Evolutionary conservation across 2,329 filamentous ascomycete species (phyloP).

Genomic region (Trichoderma koningii): DNA sequence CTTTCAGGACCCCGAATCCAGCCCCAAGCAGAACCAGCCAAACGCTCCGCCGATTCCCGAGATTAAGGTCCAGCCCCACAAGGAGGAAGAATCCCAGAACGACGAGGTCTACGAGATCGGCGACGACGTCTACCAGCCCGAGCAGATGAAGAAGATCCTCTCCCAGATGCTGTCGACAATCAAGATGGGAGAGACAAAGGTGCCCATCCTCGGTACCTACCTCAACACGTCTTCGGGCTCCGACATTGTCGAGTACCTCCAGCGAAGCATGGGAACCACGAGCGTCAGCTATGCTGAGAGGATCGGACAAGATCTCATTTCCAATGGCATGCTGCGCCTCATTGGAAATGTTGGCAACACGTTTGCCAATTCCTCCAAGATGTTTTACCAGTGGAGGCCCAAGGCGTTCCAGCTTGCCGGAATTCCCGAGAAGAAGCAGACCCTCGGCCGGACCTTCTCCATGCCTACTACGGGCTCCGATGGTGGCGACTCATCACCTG

Average conservation of each 20-base stretch:
- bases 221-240: conserved; percentile 88
- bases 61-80: conserved; percentile 79
- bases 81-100: conserved; percentile 64
- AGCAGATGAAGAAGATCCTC: conserved; percentile 89
- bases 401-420: conserved; percentile 88
- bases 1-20: conserved; percentile 81
- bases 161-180: conserved; percentile 83
- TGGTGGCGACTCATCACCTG: conserved; percentile 72
- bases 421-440: conserved; percentile 81
- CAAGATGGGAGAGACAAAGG: conserved; percentile 86
- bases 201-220: conserved; percentile 93
- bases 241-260: conserved; percentile 94
- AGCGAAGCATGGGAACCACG: conserved; percentile 79
- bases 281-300: conserved; percentile 90
- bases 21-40: conserved; percentile 56
- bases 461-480: conserved; percentile 62
- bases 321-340: conserved; percentile 81
- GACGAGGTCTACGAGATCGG: conserved; percentile 86
- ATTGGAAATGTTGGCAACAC: conserved; percentile 93
- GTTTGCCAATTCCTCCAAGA: conserved; percentile 95
- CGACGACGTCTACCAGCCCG: conserved; percentile 79
- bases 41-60: conserved; percentile 73
- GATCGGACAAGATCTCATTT: conserved; percentile 90
- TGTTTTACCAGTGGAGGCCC: conserved; percentile 96
- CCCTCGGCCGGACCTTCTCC: conserved; percentile 73